These are phyloP conservation scores for Aspergillus nanangensis DNA, from an alignment of 495 filamentous ascomycete genomes.

Conservation along the genomic window DNA sequence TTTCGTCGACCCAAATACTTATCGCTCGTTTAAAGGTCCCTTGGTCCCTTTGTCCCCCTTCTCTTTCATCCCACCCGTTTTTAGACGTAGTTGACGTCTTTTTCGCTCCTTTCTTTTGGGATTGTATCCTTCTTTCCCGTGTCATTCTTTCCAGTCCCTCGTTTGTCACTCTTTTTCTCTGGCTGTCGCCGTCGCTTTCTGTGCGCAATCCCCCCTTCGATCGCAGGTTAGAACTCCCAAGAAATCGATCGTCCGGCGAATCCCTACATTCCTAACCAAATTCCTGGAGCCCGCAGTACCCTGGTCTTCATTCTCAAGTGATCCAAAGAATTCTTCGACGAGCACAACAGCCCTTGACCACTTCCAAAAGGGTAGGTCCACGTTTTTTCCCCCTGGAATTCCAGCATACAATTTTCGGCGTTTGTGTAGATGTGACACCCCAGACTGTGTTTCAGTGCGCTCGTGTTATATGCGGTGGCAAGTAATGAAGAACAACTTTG, in stretches of 20 bases:
- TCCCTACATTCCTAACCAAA: no score
- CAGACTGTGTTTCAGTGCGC: no score
- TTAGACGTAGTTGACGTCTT: slow-evolving; percentile 6
- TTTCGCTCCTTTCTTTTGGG: slow-evolving; percentile 7
- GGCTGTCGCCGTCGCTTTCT: background rate
- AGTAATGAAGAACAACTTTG: background rate
- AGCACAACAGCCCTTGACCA: no score
- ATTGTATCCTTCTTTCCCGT: slow-evolving; percentile 4
- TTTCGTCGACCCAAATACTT: background rate
- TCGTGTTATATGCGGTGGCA: slow-evolving; percentile 3
- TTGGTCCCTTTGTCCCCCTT: background rate
- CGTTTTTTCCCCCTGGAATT: slow-evolving; percentile 2
- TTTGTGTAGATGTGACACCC: no score
- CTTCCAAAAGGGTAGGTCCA: no score
- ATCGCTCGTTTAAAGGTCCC: slow-evolving; percentile 1
- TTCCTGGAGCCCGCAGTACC: no score
- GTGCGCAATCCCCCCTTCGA: background rate
- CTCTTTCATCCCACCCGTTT: background rate
- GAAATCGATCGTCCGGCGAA: no score
- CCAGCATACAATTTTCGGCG: no score
- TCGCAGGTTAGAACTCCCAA: slow-evolving; percentile 4
- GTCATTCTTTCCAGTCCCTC: no score
- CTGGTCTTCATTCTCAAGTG: no score
- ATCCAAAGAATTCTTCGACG: no score
- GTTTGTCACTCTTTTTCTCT: background rate